Conservation (phyloP, 352 stramenopile species). For the Phytophthora sojae region DNA sequence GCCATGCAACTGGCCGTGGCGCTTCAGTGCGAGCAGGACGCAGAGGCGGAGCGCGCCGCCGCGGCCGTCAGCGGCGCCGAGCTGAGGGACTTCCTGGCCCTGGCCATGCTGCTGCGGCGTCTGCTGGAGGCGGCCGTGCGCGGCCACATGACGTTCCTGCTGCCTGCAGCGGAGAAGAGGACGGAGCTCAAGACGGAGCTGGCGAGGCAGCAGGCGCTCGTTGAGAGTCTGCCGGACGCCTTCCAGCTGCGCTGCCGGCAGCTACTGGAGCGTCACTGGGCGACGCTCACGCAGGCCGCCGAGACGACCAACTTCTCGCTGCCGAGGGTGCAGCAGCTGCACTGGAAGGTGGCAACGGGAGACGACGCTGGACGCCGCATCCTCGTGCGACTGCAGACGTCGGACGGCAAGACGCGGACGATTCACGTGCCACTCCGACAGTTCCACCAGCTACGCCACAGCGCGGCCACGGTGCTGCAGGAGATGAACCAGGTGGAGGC, state of each 20-base stretch:
- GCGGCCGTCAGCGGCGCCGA: conserved; percentile 34
- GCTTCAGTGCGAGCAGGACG: conserved; percentile 34
- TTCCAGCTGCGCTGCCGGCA: conserved; percentile 55
- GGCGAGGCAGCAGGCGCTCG: conserved; percentile 40
- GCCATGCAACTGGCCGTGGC: conserved; percentile 45
- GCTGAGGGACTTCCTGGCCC: conserved; percentile 45
- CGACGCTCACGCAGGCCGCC: conserved; percentile 20
- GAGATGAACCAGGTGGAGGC: conserved; percentile 77
- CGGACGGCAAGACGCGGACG: conserved; percentile 49
- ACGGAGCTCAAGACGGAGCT: conserved; percentile 41
- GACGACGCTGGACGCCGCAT: conserved; percentile 24
- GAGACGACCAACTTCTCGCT: conserved; percentile 34
- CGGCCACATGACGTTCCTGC: conserved; percentile 63
- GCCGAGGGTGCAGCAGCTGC: conserved; percentile 45
- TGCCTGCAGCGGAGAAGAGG: conserved; percentile 22
- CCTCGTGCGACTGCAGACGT: conserved; percentile 63
- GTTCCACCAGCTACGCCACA: conserved; percentile 86
- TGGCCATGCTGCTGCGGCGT: conserved; percentile 46
- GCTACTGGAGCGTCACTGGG: conserved; percentile 49
- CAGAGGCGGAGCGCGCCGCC: conserved; percentile 3
- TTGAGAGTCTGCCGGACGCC: conserved; percentile 47
- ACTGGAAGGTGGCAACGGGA: conserved; percentile 37
- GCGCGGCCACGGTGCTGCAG: conserved; percentile 72
- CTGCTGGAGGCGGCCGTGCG: conserved; percentile 58
- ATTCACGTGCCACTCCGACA: conserved; percentile 62